These are phyloP conservation scores for Tinospora cordifolia DNA, from an alignment of 164 flowering plant genomes.

Conservation along the genomic window DNA sequence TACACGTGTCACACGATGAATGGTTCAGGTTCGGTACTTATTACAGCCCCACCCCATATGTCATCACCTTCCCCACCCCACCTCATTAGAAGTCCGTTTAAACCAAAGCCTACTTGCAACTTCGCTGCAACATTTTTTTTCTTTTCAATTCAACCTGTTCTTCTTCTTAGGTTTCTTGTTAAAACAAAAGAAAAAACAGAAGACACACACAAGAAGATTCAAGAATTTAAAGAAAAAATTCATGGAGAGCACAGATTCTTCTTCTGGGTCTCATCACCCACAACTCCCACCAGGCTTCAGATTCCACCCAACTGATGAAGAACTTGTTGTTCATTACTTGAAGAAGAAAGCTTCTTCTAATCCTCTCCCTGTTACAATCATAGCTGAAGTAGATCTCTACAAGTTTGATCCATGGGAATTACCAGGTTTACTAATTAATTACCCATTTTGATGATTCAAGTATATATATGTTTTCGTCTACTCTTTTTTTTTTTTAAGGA, in stretches of 20 bases:
- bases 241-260: slow-evolving; percentile 57
- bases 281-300: slow-evolving; percentile 83
- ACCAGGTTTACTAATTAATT: slow-evolving; percentile 39
- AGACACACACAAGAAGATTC: background rate
- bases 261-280: slow-evolving; percentile 45
- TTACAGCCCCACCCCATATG: slow-evolving; percentile 5
- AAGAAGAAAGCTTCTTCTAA: slow-evolving; percentile 49
- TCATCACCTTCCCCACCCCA: slow-evolving; percentile 13
- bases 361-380: slow-evolving; percentile 71
- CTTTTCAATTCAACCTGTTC: background rate
- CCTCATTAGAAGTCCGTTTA: background rate
- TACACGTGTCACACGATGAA: slow-evolving; percentile 26
- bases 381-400: slow-evolving; percentile 73
- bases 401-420: slow-evolving; percentile 89
- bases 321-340: slow-evolving; percentile 74
- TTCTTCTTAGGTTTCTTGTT: background rate
- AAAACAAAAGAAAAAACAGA: background rate
- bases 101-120: slow-evolving; percentile 6
- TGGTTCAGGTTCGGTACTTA: slow-evolving; percentile 14
- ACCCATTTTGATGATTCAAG: too few species aligned
- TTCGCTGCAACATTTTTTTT: slow-evolving; percentile 9
- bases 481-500: too few species aligned
- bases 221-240: background rate
- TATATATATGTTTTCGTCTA: too few species aligned
- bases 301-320: slow-evolving; percentile 85